Percentiles rank a stretch among this genome's conserved stretches.
phyloP scores from a whole-genome alignment of 2,329 filamentous ascomycete genomes.

The Thelonectria olida region DNA sequence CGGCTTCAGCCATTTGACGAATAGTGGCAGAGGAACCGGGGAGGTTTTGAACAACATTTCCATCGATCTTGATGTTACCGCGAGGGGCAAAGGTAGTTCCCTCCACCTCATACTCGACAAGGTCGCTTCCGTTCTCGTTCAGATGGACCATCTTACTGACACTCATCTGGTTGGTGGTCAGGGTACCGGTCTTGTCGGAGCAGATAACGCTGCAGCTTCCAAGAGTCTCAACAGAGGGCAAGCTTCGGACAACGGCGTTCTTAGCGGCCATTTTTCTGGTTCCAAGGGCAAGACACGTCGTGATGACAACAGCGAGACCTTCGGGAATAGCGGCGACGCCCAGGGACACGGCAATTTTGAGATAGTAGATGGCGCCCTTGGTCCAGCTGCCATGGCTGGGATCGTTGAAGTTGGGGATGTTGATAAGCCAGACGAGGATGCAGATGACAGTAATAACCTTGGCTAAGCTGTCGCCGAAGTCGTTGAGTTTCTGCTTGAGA shows the following conservation, averaged over 20 bases:
- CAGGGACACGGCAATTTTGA: constrained; percentile 98
- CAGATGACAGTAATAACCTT: constrained; percentile 99
- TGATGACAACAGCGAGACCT: constrained; percentile 97
- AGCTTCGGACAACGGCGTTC: constrained; percentile 94
- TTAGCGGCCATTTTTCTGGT: constrained; percentile 99
- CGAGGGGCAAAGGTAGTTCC: constrained; percentile 92
- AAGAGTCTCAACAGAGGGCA: constrained; percentile 96
- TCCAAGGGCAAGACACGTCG: constrained; percentile 94
- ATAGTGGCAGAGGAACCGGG: constrained; percentile 79
- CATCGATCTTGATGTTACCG: constrained; percentile 75
- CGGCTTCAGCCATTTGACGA: constrained; percentile 77
- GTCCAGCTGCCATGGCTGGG: constrained; percentile 91
- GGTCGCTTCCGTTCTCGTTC: constrained; percentile 73
- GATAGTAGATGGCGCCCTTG: constrained; percentile 98
- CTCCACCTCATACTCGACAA: constrained; percentile 89
- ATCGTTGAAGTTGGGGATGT: constrained; percentile 96
- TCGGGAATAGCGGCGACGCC: constrained; percentile 98
- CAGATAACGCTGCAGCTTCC: constrained; percentile 99
- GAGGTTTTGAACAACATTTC: constrained; percentile 74
- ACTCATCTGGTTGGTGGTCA: constrained; percentile 99
- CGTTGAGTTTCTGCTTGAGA: constrained; percentile 97
- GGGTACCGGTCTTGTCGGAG: constrained; percentile 97
- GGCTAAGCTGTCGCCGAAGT: constrained; percentile 94
- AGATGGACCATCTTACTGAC: constrained; percentile 92
- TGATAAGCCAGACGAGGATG: constrained; percentile 96